Base-by-base conservation (phyloP, 768 basidiomycete species). In the Steccherinum ochraceum region DNA sequence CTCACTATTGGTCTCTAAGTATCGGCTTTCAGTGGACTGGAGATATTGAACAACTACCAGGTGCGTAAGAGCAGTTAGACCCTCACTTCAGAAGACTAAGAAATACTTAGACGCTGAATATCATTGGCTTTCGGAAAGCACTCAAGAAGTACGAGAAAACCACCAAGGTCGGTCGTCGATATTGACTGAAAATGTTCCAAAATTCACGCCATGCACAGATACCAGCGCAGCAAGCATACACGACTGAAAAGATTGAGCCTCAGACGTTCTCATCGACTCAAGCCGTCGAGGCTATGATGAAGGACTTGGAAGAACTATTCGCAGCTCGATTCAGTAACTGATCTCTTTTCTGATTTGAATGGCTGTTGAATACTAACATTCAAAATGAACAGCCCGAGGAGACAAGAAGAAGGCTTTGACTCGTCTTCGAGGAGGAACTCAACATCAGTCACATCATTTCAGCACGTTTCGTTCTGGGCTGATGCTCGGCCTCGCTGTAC, bases 41-140 rank as follows among this genome's bases (percentile, higher is more conserved):
- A 95, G 62, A 69, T 86, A 47, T 72, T 99, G 54, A 89, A 92
- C 58, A 91, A 91, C 61, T 99, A 95, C 66, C 78, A 92, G 25
- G 92, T 92, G 61, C 13, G 79, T 62, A 2, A 52, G 21, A 13
- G n/a, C 21, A 45, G 24, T 3, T 50, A 55, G 45, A 55, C 43
- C 19, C n/a, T 52, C n/a, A 51, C 44, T 30, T 25, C 49, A 53
- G 21, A 54, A 39, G 4, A 43, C 12, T 4, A 24, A 46, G 35
- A n/a, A 16, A 16, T 42, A 24, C 20, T 7, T 55, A 91, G 85
- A 81, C 87, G 42, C 67, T 97, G 39, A 98, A 99, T 64, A 66
- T 93, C 10, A 89, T 90, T 1, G 96, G 95, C 1, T 93, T 96
- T 64, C 75, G 88, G 23, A 93, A 93, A 63, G 84, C 83, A 0